Conservation (phyloP, 345 rosid genomes). For the Eucalyptus virginea region DNA sequence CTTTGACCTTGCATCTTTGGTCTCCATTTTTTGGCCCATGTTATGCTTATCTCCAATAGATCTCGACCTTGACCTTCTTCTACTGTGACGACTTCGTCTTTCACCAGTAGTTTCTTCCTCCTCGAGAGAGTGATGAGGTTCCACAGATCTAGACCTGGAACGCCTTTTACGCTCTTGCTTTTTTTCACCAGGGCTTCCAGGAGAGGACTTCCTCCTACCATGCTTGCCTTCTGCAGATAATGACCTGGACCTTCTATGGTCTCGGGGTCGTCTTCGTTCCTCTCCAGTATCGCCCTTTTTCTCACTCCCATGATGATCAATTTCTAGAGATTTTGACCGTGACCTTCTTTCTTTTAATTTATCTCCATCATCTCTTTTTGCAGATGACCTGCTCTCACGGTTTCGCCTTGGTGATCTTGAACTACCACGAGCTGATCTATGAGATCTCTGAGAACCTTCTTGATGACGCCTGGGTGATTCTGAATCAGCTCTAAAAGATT, state of each 20-base stretch:
- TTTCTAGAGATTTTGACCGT: conserved; percentile 50
- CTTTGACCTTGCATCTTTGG: conserved; percentile 24
- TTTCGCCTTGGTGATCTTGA: conserved; percentile 58
- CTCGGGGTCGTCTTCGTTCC: conserved; percentile 21
- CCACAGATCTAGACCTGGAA: conserved; percentile 48
- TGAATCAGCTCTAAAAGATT: conserved; percentile 34
- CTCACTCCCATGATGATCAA: conserved; percentile 4
- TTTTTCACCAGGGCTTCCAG: conserved; percentile 24
- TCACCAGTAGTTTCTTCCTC: background rate
- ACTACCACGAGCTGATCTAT: conserved; percentile 39
- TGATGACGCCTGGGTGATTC: conserved; percentile 40
- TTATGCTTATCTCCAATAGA: conserved; percentile 2
- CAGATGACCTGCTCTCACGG: conserved; percentile 39
- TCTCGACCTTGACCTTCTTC: conserved; percentile 11
- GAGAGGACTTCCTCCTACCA: conserved; percentile 18
- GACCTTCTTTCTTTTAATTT: conserved; percentile 31
- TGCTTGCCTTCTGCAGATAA: conserved; percentile 31
- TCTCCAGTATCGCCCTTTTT: conserved; percentile 20
- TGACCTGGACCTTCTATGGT: conserved; percentile 45
- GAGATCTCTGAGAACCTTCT: conserved; percentile 34
- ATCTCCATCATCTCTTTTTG: conserved; percentile 30
- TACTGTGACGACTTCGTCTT: background rate
- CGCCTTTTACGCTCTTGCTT: conserved; percentile 29
- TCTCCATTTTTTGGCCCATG: conserved; percentile 3
- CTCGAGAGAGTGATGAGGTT: conserved; percentile 13